These are phyloP conservation scores for Sporothrix mexicana DNA, from an alignment of 2,329 filamentous ascomycete genomes.

Conservation along the genomic window DNA sequence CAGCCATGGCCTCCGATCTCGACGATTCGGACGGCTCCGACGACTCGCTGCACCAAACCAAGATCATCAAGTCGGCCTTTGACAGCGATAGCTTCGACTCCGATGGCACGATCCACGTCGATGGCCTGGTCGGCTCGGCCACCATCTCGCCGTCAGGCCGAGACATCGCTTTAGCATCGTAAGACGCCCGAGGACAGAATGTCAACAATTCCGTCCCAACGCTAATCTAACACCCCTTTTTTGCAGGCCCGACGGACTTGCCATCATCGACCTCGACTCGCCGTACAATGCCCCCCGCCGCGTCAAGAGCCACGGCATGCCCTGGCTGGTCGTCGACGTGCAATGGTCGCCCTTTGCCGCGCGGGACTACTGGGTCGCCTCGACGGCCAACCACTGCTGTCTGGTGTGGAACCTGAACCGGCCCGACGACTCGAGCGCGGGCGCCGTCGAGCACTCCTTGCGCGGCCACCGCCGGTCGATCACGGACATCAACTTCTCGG, in stretches of 20 bases:
- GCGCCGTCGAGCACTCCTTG: constrained; percentile 82
- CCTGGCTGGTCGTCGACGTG: constrained; percentile 95
- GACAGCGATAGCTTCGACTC: constrained; percentile 88
- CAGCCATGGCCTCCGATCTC: constrained; percentile 54
- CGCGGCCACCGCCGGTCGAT: constrained; percentile 85
- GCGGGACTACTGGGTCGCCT: constrained; percentile 91
- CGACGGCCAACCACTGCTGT: constrained; percentile 92
- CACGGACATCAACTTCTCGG: constrained; percentile 95
- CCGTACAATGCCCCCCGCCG: constrained; percentile 86
- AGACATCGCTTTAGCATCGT: constrained; percentile 87
- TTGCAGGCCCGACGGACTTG: constrained; percentile 77
- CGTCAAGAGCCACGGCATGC: constrained; percentile 78
- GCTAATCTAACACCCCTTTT: no score
- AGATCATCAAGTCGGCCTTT: constrained; percentile 70
- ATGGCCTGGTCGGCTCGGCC: constrained; percentile 82
- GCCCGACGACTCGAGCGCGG: constrained; percentile 71
- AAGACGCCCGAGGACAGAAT: no score
- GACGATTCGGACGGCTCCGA: constrained; percentile 42
- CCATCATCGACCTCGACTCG: constrained; percentile 90
- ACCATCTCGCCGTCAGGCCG: constrained; percentile 91
- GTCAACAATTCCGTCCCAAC: no score
- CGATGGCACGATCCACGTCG: constrained; percentile 82
- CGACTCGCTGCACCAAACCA: constrained; percentile 62
- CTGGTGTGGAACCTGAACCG: constrained; percentile 91
- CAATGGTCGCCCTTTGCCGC: constrained; percentile 95